Evolutionary conservation across 2,329 filamentous ascomycete genomes (phyloP).

Genomic region (Xylaria sp.): DNA sequence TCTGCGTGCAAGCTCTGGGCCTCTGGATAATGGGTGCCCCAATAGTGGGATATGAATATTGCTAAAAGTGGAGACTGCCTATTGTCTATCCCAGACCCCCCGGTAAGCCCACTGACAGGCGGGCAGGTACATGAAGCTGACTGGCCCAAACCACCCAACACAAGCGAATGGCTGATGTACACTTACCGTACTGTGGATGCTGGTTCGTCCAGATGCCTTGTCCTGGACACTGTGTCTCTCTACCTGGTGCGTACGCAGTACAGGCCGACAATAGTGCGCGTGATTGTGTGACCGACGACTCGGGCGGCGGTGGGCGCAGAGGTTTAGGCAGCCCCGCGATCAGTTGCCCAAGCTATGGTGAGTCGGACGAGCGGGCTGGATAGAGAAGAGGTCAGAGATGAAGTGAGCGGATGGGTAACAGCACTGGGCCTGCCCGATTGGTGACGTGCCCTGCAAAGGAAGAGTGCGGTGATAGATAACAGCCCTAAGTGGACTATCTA

Average conservation of each 20-base stretch:
- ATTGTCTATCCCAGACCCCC: slow-evolving; percentile 37
- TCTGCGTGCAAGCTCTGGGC: slow-evolving; percentile 46
- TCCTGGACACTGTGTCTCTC: slow-evolving; percentile 38
- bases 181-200: slow-evolving; percentile 40
- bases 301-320: slow-evolving; percentile 32
- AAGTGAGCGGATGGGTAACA: not conserved
- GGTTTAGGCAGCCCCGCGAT: slow-evolving; percentile 32
- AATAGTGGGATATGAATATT: slow-evolving; percentile 51
- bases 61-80: slow-evolving; percentile 44
- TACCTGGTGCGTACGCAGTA: slow-evolving; percentile 21
- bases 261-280: slow-evolving; percentile 34
- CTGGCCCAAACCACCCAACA: slow-evolving; percentile 38
- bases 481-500: not conserved
- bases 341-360: slow-evolving; percentile 1
- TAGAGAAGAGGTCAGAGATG: slow-evolving; percentile 3
- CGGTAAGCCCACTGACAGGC: slow-evolving; percentile 38
- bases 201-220: slow-evolving; percentile 25
- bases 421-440: not conserved
- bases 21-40: slow-evolving; percentile 43
- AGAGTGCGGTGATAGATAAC: not conserved
- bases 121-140: slow-evolving; percentile 42
- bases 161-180: slow-evolving; percentile 41
- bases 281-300: slow-evolving; percentile 37
- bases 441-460: slow-evolving; percentile 7
- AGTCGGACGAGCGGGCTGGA: slow-evolving; percentile 4